These are phyloP conservation scores for Debaryomycetaceae sp. DNA, from an alignment of 1,139 yeast species.

Conservation along the genomic window DNA sequence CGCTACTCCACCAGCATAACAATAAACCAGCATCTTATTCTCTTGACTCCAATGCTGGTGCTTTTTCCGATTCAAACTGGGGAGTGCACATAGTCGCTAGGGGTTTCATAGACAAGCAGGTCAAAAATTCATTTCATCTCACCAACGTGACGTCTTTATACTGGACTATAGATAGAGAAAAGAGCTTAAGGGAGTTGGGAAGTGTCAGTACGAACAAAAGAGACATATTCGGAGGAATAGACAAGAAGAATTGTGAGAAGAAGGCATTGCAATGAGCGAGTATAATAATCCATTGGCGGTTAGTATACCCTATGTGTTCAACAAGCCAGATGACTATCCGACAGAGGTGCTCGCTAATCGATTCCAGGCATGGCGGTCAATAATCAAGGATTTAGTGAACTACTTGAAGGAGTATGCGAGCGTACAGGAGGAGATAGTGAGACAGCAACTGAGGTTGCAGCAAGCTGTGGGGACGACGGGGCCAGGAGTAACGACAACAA, in stretches of 20 bases:
- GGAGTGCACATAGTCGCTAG: neutral
- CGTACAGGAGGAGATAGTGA: slow-evolving; percentile 81
- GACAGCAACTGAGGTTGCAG: slow-evolving; percentile 78
- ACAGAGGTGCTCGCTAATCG: slow-evolving; percentile 83
- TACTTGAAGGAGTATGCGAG: slow-evolving; percentile 78
- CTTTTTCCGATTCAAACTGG: neutral
- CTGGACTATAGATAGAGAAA: neutral
- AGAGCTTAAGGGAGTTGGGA: neutral
- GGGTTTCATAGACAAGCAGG: neutral
- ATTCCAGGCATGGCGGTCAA: slow-evolving; percentile 81
- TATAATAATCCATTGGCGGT: slow-evolving; percentile 37
- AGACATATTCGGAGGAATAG: neutral
- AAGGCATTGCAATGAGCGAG: slow-evolving; percentile 10
- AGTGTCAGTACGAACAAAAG: neutral
- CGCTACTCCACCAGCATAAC: neutral
- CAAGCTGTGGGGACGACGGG: slow-evolving; percentile 58
- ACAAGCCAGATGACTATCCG: slow-evolving; percentile 47
- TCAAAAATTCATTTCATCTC: neutral
- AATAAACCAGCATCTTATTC: neutral
- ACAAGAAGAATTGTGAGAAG: neutral
- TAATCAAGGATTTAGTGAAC: slow-evolving; percentile 68
- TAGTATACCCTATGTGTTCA: slow-evolving; percentile 34
- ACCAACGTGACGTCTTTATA: neutral
- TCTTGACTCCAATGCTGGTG: neutral
- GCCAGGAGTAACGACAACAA: slow-evolving; percentile 5